Evolutionary conservation across 2,329 filamentous ascomycete species (phyloP), one percentile per base, ranked within the genome.

Genomic region (Leptographium radiaticola): DNA sequence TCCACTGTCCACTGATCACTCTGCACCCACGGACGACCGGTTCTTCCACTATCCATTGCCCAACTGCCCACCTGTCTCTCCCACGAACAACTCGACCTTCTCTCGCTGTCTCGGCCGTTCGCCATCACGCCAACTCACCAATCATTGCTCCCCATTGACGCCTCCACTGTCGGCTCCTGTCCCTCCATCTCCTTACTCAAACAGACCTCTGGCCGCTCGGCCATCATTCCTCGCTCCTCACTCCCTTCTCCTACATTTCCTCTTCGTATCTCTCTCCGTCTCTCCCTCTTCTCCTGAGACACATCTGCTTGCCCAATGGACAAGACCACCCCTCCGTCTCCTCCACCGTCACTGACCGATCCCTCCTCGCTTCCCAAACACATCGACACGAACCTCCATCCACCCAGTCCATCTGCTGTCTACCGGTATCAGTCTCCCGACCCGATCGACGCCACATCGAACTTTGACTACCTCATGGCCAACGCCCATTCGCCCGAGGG

Each of bases 251-350:
- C 45, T 40, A 39, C 33, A 31, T 20, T 20, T 40, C 31, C 45
- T 52, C 39, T 51, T 43, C 18, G 49, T 42, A 48, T 30, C 51
- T 46, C 33, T 49, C 10, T 34, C n/a, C 8, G 46, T 33, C 18
- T 15, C 30, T 33, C 30, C 10, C 45, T 12, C 47, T 13, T 51
- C 33, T 38, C 25, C 31, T n/a, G 11, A 33, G 11, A 20, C 33
- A 38, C 25, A 11, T 49, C 12, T 43, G 16, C 42, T 49, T 43
- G 40, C 49, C 51, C 50, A 55, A 68, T 75, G 72, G 68, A 66
- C 56, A 67, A 64, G 53, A 63, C 63, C 52, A 62, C 66, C 46
- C 68, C 72, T 39, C 70, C 69, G 45, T 76, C 75, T 25, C 75
- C 76, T 55, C 69, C 71, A 53, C 70, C 70, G 20, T 72, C 70